These are phyloP conservation scores for Microsporum canis DNA, from an alignment of 2,329 filamentous ascomycete genomes.

Conservation along the genomic window DNA sequence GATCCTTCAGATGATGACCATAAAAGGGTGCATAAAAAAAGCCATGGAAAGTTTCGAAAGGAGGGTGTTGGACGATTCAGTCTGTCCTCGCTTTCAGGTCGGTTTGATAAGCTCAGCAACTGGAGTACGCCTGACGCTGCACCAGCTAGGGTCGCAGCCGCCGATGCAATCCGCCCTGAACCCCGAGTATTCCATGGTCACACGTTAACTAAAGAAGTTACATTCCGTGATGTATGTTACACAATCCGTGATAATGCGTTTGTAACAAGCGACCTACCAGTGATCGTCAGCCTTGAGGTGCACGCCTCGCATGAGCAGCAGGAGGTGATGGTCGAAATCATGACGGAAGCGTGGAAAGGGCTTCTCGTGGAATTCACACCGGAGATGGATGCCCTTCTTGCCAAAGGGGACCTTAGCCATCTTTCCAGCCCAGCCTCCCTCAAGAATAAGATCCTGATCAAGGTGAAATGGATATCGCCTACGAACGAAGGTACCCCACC, in stretches of 20 bases:
- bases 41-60: conserved; percentile 13
- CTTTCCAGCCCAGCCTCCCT: conserved; percentile 63
- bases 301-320: conserved; percentile 76
- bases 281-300: conserved; percentile 88
- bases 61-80: conserved; percentile 16
- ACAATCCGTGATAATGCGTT: conserved; percentile 73
- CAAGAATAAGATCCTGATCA: conserved; percentile 68
- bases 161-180: conserved; percentile 37
- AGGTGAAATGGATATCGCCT: conserved; percentile 56
- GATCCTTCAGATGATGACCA: conserved; percentile 16
- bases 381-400: conserved; percentile 45
- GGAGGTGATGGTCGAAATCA: conserved; percentile 84
- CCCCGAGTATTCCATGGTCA: conserved; percentile 78
- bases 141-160: conserved; percentile 15
- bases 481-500: conserved; percentile 10
- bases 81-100: conserved; percentile 13
- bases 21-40: conserved; percentile 18
- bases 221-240: conserved; percentile 76
- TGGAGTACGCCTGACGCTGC: conserved; percentile 16
- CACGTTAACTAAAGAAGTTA: conserved; percentile 73
- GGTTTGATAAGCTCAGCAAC: conserved; percentile 9
- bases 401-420: conserved; percentile 21
- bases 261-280: conserved; percentile 58
- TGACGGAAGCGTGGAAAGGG: conserved; percentile 75
- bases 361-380: conserved; percentile 55